phyloP scores from a whole-genome alignment of 495 filamentous ascomycete genomes.

The Pyrenula aspistea region DNA sequence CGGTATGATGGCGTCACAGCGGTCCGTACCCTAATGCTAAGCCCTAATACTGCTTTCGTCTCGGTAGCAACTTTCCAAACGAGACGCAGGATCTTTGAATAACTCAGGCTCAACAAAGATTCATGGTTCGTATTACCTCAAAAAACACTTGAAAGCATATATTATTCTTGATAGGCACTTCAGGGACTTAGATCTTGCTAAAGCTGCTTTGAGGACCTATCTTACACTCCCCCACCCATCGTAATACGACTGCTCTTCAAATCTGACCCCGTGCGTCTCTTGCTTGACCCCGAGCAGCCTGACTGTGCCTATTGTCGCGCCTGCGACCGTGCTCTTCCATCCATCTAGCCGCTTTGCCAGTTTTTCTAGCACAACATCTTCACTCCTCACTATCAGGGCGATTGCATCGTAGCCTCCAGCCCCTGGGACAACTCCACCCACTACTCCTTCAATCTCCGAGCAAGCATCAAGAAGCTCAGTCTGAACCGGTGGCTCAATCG shows the following conservation, averaged over 20 bases:
- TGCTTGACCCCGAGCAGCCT: conserved; percentile 70
- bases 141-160: too few relatives aligned
- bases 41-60: too few relatives aligned
- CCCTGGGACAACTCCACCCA: conserved; percentile 86
- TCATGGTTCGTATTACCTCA: too few relatives aligned
- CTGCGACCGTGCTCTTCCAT: conserved; percentile 47
- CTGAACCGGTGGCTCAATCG: conserved; percentile 82
- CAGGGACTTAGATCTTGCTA: too few relatives aligned
- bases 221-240: conserved; percentile 55
- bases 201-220: too few relatives aligned
- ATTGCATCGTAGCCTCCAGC: conserved; percentile 93
- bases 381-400: conserved; percentile 66
- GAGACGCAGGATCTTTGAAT: too few relatives aligned
- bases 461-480: conserved; percentile 71
- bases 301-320: conserved; percentile 57
- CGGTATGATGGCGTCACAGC: background rate
- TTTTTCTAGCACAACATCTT: conserved; percentile 48
- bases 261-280: conserved; percentile 72
- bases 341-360: conserved; percentile 48
- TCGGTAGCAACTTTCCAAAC: too few relatives aligned
- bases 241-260: conserved; percentile 51
- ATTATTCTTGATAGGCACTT: too few relatives aligned
- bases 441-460: conserved; percentile 59
- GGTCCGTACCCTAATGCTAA: background rate
- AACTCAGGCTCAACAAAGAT: too few relatives aligned